phyloP scores from a whole-genome alignment of 2,329 filamentous ascomycete genomes.

The Alternaria gaisen region DNA sequence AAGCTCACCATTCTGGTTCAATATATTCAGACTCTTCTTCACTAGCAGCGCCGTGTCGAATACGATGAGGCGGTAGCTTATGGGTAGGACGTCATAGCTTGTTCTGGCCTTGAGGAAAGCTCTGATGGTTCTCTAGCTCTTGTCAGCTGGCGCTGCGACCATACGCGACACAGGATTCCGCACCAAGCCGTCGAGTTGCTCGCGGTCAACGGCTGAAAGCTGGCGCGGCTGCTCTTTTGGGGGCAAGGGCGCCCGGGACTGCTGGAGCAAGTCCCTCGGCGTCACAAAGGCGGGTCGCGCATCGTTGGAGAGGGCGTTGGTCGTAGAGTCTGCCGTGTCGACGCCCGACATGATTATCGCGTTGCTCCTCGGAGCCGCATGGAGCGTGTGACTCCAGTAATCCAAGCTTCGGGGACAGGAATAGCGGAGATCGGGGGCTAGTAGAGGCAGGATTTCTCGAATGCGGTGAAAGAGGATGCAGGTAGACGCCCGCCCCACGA shows the following conservation, averaged over 20 bases:
- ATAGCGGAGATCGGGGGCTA: conserved; percentile 14
- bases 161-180: conserved; percentile 42
- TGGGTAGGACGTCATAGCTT: conserved; percentile 95
- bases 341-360: conserved; percentile 51
- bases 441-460: conserved; percentile 18
- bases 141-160: conserved; percentile 22
- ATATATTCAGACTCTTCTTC: conserved; percentile 94
- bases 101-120: conserved; percentile 96
- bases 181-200: conserved; percentile 82
- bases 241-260: conserved; percentile 34
- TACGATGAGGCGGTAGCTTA: conserved; percentile 94
- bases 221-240: conserved; percentile 38
- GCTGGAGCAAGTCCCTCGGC: conserved; percentile 28
- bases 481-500: conserved; percentile 22
- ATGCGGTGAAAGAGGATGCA: conserved; percentile 18
- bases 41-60: conserved; percentile 95
- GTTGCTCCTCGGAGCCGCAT: conserved; percentile 50
- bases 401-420: conserved; percentile 13
- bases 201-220: conserved; percentile 72
- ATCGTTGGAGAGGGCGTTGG: conserved; percentile 26
- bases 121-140: conserved; percentile 76
- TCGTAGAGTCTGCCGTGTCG: conserved; percentile 42
- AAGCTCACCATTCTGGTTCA: conserved; percentile 86
- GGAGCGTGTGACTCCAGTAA: conserved; percentile 25
- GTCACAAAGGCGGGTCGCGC: conserved; percentile 36